A percentile compares a stretch with the other conserved stretches of the same genome.
phyloP scores from a whole-genome alignment of 768 basidiomycete species.

The Kwoniella sp. region DNA sequence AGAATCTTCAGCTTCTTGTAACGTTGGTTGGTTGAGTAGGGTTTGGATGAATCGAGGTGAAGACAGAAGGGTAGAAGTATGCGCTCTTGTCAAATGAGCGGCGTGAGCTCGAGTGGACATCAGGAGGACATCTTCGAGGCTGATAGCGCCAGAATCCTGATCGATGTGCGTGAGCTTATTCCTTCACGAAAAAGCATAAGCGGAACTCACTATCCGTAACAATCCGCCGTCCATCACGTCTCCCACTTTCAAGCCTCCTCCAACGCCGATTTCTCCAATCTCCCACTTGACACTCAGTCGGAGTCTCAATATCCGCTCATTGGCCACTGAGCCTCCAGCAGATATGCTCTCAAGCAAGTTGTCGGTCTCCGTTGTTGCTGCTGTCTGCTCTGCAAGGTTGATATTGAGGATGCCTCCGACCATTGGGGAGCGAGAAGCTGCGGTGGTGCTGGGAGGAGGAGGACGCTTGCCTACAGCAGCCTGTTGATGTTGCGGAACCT shows the following conservation, averaged over 20 bases:
- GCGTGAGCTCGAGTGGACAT: slow-evolving; percentile 70
- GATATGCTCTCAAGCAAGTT: slow-evolving; percentile 30
- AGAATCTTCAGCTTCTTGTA: slow-evolving; percentile 50
- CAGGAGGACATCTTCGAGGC: slow-evolving; percentile 71
- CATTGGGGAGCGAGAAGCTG: slow-evolving; percentile 31
- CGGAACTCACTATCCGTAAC: slow-evolving; percentile 64
- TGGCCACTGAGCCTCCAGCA: slow-evolving; percentile 49
- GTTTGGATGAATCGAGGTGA: slow-evolving; percentile 32
- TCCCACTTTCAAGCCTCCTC: slow-evolving; percentile 62
- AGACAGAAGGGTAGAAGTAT: slow-evolving; percentile 26
- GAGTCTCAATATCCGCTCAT: slow-evolving; percentile 71
- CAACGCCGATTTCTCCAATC: slow-evolving; percentile 68
- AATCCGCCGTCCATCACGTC: slow-evolving; percentile 58
- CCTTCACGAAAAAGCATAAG: neutral
- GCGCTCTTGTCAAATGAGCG: slow-evolving; percentile 27
- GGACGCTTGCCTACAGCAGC: slow-evolving; percentile 19
- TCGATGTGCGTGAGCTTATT: neutral
- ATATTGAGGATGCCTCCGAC: slow-evolving; percentile 75
- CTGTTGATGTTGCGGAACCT: slow-evolving; percentile 10
- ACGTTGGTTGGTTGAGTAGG: slow-evolving; percentile 28
- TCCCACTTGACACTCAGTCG: slow-evolving; percentile 77
- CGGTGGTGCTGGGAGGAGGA: slow-evolving; percentile 10
- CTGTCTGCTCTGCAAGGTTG: slow-evolving; percentile 60
- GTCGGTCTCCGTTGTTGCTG: slow-evolving; percentile 28
- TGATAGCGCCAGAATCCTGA: slow-evolving; percentile 69